Base-by-base conservation (phyloP, 495 filamentous ascomycete species). In the Elaphomyces granulatus region DNA sequence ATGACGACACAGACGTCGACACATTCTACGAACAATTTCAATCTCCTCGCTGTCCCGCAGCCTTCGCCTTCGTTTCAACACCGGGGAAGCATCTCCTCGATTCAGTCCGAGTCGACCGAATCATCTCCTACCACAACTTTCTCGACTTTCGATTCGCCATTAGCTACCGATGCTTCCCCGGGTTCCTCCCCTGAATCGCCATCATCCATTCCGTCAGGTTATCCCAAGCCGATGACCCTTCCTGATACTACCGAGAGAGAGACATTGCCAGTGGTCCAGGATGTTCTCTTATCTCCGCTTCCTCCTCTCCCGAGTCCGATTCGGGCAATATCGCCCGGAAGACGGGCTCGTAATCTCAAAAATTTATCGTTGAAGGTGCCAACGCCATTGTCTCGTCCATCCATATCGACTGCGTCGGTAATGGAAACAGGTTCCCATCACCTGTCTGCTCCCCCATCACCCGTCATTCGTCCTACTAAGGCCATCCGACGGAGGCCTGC, bases 101-200 rank as follows among this genome's bases (percentile, higher is more conserved):
- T 80, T 42, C 71, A 75, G 32, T 83, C 83, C 7, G 86, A 81
- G 34, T 98, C 90, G 2, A 81, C 78, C 18, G 87, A 95, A 50
- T 93, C 87, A 6, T 96, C 90, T 15, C 90, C 90, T 0, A 95
- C 90, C 14, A 96, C 86, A 2, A 94, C 88, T 1, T 72, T 87
- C n/a, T 94, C 87, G 10, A 94, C 86, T 9, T 81, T 87, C 32
- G 90, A 88, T 53, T 87, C 87, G 7, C 81, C 81, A 12, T 82
- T 82, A 14, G 70, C 84, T 18, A 84, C 86, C n/a, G 87, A 94
- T 43, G 77, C 83, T 7, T 94, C 90, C 3, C 86, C 88, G 4
- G 83, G 80, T 69, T 90, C 90, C 2, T 94, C 88, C 2, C 84
- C 87, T 12, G 85, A 94, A 55, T 88, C 87, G 7, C 81, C 84